phyloP scores from a whole-genome alignment of 2,329 filamentous ascomycete genomes.

The Calonectria hawksworthii region DNA sequence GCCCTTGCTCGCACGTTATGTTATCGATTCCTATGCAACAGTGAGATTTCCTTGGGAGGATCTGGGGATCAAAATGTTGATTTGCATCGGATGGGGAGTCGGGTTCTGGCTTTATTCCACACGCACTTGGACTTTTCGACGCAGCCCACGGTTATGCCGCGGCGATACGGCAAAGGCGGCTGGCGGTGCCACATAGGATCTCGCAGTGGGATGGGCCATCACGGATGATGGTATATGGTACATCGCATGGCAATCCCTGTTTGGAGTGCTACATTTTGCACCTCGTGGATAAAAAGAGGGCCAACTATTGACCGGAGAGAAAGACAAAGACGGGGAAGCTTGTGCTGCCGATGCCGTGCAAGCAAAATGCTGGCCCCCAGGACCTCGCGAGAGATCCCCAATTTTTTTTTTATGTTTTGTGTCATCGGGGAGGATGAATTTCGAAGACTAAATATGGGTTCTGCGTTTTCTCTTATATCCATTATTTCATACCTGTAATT shows the following conservation, averaged over 20 bases:
- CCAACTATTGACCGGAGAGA: conserved; percentile 42
- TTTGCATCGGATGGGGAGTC: conserved; percentile 57
- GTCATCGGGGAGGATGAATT: conserved; percentile 44
- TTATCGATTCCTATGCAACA: conserved; percentile 38
- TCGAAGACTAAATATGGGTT: conserved; percentile 46
- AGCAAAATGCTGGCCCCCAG: conserved; percentile 31
- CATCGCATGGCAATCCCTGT: conserved; percentile 42
- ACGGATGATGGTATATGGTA: conserved; percentile 44
- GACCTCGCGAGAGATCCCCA: conserved; percentile 45
- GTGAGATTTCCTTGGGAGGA: conserved; percentile 35
- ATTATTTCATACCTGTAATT: conserved; percentile 49
- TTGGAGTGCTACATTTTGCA: conserved; percentile 42
- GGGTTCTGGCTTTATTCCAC: conserved; percentile 52
- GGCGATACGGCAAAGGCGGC: conserved; percentile 31
- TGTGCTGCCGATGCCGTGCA: conserved; percentile 35
- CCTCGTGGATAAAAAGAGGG: conserved; percentile 44
- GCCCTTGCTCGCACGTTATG: conserved; percentile 29
- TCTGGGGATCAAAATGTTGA: conserved; percentile 42
- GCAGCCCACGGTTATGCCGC: conserved; percentile 40
- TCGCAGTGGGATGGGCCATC: conserved; percentile 37
- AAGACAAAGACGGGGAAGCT: conserved; percentile 33
- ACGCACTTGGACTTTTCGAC: conserved; percentile 40
- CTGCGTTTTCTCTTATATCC: conserved; percentile 46
- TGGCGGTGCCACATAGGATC: conserved; percentile 32
- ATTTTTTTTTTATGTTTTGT: conserved; percentile 41